phyloP scores from a whole-genome alignment of 2,329 filamentous ascomycete species.

The Clonostachys rosea region DNA sequence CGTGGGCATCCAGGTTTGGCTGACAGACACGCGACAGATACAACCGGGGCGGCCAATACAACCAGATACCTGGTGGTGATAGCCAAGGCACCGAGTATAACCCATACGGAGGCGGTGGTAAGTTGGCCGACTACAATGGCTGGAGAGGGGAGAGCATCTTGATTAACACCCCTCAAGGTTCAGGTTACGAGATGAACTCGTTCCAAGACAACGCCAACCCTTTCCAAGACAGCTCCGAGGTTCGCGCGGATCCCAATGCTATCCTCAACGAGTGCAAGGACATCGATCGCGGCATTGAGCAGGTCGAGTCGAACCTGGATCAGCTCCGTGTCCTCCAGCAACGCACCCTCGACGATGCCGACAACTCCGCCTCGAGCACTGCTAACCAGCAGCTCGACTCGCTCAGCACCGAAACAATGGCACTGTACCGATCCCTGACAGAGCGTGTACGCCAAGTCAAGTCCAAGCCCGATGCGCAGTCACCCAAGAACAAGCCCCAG shows the following conservation, averaged over 20 bases:
- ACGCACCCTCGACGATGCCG: constrained; percentile 68
- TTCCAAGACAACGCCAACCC: constrained; percentile 43
- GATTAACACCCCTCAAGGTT: constrained; percentile 17
- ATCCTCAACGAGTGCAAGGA: constrained; percentile 82
- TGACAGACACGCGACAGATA: constrained; percentile 39
- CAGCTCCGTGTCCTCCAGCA: constrained; percentile 69
- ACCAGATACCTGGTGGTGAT: too few species aligned
- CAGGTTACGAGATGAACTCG: constrained; percentile 68
- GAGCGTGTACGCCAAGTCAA: constrained; percentile 80
- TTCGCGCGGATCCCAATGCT: constrained; percentile 59
- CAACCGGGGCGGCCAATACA: constrained; percentile 51
- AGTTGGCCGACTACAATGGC: neutral
- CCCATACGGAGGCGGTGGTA: constrained; percentile 9
- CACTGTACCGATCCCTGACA: constrained; percentile 73
- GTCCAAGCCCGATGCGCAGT: constrained; percentile 69
- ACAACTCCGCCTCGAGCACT: constrained; percentile 62
- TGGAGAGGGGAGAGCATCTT: neutral
- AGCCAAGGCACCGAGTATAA: constrained; percentile 20
- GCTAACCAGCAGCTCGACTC: constrained; percentile 67
- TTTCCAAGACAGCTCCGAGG: constrained; percentile 23
- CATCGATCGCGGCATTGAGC: constrained; percentile 72
- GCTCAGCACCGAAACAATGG: constrained; percentile 76
- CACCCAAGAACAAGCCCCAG: constrained; percentile 71
- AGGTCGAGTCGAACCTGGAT: constrained; percentile 67
- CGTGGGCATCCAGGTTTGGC: constrained; percentile 5